These are phyloP conservation scores for Ogataea degrootiae DNA, from an alignment of 805 yeast species.

Conservation along the genomic window DNA sequence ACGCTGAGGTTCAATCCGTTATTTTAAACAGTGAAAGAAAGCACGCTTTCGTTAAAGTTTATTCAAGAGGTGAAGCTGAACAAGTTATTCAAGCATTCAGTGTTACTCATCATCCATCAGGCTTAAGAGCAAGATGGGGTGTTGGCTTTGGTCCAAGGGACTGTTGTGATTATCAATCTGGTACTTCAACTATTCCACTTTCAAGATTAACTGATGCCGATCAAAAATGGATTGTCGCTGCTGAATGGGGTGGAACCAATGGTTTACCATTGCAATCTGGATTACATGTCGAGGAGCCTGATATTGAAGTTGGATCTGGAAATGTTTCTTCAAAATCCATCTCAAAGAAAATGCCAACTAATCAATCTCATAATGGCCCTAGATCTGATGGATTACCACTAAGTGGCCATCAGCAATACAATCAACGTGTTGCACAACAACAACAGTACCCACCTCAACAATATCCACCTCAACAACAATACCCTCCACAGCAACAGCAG, in stretches of 20 bases:
- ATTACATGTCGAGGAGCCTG: constrained; percentile 91
- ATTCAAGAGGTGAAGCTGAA: constrained; percentile 89
- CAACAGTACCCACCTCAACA: not conserved
- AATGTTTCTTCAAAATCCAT: constrained; percentile 92
- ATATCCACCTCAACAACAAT: not conserved
- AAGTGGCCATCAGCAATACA: not conserved
- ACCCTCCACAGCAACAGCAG: constrained; percentile 4
- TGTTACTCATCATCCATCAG: constrained; percentile 52
- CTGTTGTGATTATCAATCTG: constrained; percentile 92
- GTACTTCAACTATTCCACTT: constrained; percentile 82
- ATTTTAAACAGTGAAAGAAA: constrained; percentile 83
- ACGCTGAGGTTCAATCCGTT: constrained; percentile 87
- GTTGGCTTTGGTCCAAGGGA: constrained; percentile 99
- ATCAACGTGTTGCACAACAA: not conserved
- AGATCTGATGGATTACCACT: constrained; percentile 47
- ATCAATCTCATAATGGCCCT: constrained; percentile 80
- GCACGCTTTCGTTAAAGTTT: constrained; percentile 94
- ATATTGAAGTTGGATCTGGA: constrained; percentile 93
- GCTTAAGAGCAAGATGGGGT: constrained; percentile 92
- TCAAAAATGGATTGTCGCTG: constrained; percentile 77
- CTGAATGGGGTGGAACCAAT: constrained; percentile 97
- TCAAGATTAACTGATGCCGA: constrained; percentile 92
- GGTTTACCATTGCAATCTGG: constrained; percentile 79
- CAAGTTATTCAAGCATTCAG: constrained; percentile 66
- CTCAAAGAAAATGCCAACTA: constrained; percentile 88